These are phyloP conservation scores for Acacia concinna DNA, from an alignment of 331 rosid species.

Conservation along the genomic window DNA sequence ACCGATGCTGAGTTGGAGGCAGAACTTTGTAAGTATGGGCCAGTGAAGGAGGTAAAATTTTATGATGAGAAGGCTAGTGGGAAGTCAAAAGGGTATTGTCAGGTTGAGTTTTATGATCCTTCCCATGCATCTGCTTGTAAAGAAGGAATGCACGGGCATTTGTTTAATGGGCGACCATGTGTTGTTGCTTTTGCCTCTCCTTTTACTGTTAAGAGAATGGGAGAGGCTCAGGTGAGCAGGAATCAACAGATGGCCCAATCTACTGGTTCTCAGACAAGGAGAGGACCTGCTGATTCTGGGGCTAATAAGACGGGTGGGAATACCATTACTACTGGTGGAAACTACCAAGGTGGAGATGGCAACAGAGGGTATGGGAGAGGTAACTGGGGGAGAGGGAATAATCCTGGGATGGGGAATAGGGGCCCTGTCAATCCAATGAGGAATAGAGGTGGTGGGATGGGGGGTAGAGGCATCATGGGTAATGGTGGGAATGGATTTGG, in stretches of 20 bases:
- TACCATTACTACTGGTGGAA: constrained; percentile 74
- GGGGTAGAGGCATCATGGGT: constrained; percentile 93
- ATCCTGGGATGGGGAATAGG: constrained; percentile 80
- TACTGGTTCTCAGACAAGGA: constrained; percentile 47
- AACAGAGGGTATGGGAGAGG: constrained; percentile 85
- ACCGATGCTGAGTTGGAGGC: constrained; percentile 88
- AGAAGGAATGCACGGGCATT: constrained; percentile 88
- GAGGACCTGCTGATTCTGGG: constrained; percentile 70
- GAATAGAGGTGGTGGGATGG: constrained; percentile 76
- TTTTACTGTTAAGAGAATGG: constrained; percentile 86
- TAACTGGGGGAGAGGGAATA: constrained; percentile 89
- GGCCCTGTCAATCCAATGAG: constrained; percentile 85
- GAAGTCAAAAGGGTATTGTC: constrained; percentile 94
- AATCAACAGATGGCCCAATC: constrained; percentile 69
- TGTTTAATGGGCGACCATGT: constrained; percentile 85
- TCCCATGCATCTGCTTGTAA: constrained; percentile 70
- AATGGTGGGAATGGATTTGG: constrained; percentile 93
- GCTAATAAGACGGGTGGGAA: constrained; percentile 67
- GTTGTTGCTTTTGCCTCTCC: constrained; percentile 89
- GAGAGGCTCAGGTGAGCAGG: constrained; percentile 83
- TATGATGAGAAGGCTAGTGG: constrained; percentile 97
- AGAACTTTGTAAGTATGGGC: constrained; percentile 61
- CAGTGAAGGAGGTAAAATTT: constrained; percentile 89
- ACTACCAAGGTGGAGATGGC: constrained; percentile 82
- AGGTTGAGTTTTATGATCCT: constrained; percentile 85